Base-by-base conservation (phyloP, 1,284 basidiomycete species). In the Trametes sp. region DNA sequence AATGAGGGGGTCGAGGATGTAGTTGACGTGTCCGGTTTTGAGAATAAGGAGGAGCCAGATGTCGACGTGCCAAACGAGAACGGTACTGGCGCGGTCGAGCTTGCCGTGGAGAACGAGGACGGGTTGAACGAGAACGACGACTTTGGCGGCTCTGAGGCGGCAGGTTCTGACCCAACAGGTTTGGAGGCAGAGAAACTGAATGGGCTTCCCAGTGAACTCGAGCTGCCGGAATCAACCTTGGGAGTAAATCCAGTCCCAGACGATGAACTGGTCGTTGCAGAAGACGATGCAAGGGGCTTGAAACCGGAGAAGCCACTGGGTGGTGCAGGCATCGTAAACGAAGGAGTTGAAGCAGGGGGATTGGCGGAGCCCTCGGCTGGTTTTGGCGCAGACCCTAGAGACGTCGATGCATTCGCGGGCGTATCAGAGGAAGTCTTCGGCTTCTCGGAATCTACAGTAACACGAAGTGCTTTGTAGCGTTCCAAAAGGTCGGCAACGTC, bases 401-500 rank as follows among this genome's bases (percentile, higher is more conserved):
- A 42, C 23, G 54, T 45, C 24, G 50, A 53, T 29, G 67, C n/a
- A 10, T 31, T 59, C 10, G 57, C 31, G 2, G 63, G 19, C 14
- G 55, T 42, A 14, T 54, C 63, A 3, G 64, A 48, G 13, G 59
- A 6, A 11, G 57, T 74, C 60, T 74, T 76, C 11, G 76, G 62
- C 44, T 73, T 76, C 16, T 76, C 75, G 49, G 81, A 82, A 70
- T 88, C 85, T 8, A 89, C 83, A 42, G 82, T 80, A 8, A 79
- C 73, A 7, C 92, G 82, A 46, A 89, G 75, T 11, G 76, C 79
- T 69, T 82, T 86, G 76, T 96, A 96, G 57, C 84, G 84, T 59
- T 86, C 83, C n/a, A 89, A 65, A 10, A 93, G 69, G 10, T 76
- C 75, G 4, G 83, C 79, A 4, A 95, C 76, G 69, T 96, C 88